Evolutionary conservation across 495 filamentous ascomycete species (phyloP).

Genomic region (Penicillium ochrochloron): DNA sequence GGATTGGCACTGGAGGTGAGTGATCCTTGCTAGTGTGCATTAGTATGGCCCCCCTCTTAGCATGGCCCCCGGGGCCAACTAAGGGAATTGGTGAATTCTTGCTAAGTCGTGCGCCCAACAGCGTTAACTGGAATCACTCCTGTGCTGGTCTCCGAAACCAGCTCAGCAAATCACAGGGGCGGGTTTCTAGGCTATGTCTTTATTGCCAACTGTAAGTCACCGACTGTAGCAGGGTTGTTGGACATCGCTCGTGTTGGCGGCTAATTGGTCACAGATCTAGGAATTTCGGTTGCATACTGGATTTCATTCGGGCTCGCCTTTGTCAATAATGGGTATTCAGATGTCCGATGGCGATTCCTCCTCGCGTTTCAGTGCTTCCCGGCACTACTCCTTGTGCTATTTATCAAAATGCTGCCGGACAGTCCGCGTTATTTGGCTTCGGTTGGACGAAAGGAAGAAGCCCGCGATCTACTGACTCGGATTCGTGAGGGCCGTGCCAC

Average conservation of each 20-base stretch:
- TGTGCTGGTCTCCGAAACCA: conserved; percentile 57
- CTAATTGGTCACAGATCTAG: conserved; percentile 47
- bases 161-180: conserved; percentile 51
- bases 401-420: conserved; percentile 56
- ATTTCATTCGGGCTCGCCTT: conserved; percentile 62
- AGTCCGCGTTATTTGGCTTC: conserved; percentile 51
- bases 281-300: conserved; percentile 67
- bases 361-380: conserved; percentile 61
- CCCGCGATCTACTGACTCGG: conserved; percentile 37
- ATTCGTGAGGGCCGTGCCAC: conserved; percentile 29
- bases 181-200: conserved; percentile 56
- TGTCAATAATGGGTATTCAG: conserved; percentile 52
- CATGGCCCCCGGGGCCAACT: neutral
- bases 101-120: conserved; percentile 5
- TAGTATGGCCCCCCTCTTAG: neutral
- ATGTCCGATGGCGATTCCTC: conserved; percentile 59
- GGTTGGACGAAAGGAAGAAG: conserved; percentile 45
- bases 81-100: neutral
- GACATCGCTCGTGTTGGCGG: neutral
- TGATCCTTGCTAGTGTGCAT: conserved; percentile 14
- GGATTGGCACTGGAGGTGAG: conserved; percentile 57
- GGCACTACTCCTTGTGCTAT: conserved; percentile 52
- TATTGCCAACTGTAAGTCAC: conserved; percentile 54
- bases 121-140: conserved; percentile 57
- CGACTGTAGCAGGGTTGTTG: neutral